Evolutionary conservation across 345 rosid species (phyloP), one percentile per base, ranked within the genome.

Genomic region (Hibiscus trionum): DNA sequence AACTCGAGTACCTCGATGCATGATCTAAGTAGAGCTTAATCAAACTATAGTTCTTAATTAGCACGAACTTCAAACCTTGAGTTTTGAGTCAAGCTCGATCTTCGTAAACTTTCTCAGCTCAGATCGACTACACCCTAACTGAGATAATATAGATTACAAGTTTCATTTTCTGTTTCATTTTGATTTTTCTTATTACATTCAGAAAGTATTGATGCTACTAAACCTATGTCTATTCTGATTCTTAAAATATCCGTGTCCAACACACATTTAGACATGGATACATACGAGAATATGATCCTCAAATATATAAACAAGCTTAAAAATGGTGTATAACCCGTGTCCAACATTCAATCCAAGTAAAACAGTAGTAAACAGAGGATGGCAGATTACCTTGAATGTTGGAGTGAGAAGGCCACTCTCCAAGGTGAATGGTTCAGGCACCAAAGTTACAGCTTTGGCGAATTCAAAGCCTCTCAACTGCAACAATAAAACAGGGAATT

Each of bases 381-480:
- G 71, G 53, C 37, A 37, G 68, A 42, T 72, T 82, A 89, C 97
- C 91, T 91, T 91, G 71, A 90, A 90, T 49, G 98, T 93, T 44
- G 96, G 94, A 42, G 97, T 93, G 16, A 93, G 85, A 42, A 93
- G 89, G 15, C 87, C 97, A 73, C 87, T 90, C 80, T 93, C 96
- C 63, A 86, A 33, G 1, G 96, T 81, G 75, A 93, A 91, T 29
- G 87, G 93, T 78, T 88, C 97, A 4, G 84, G 79, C 79, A 91
- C 96, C 80, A 93, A 82, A 31, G 90, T 90, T 68, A 91, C 88
- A 50, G 94, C 94, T 84, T 82, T 93, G 65, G 87, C 98, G 77
- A 83, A 86, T 73, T 87, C 90, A 21, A 89, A 89, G 66, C 91
- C 91, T 80, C 86, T 85, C 84, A 89, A 75, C 91, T 89, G 85